phyloP scores from a whole-genome alignment of 371 early-diverging fungal species.

The Mycotypha africana region DNA sequence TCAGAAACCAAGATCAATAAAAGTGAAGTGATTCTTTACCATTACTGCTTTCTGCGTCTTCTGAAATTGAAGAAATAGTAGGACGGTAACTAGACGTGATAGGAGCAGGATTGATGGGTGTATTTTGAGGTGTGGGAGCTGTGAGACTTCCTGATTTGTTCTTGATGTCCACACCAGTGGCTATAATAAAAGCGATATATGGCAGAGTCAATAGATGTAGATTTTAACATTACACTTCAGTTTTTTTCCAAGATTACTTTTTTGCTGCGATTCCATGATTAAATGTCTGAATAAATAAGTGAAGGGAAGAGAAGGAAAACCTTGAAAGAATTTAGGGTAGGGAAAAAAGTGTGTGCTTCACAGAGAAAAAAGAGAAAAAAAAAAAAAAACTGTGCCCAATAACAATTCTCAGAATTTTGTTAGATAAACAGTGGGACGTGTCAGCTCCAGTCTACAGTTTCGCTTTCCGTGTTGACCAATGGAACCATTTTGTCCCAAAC shows the following conservation, averaged over 20 bases:
- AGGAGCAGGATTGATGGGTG: conserved; percentile 64
- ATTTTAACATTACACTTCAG: background rate
- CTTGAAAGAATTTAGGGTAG: background rate
- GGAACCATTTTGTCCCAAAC: too few relatives aligned
- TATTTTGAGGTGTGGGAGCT: conserved; percentile 75
- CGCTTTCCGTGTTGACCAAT: too few relatives aligned
- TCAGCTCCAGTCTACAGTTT: too few relatives aligned
- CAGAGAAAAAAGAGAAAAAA: background rate
- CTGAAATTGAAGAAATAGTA: conserved; percentile 36
- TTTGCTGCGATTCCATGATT: conserved; percentile 6
- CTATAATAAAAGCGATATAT: conserved; percentile 1
- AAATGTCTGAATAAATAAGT: background rate
- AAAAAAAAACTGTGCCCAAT: too few relatives aligned
- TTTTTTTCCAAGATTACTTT: conserved; percentile 2
- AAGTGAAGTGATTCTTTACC: too few relatives aligned
- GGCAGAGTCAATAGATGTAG: background rate
- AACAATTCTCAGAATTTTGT: too few relatives aligned
- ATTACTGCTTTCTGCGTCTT: conserved; percentile 44
- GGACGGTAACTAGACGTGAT: conserved; percentile 49
- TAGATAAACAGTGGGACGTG: too few relatives aligned
- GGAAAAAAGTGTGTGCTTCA: too few relatives aligned
- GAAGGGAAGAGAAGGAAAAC: background rate
- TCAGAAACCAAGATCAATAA: too few relatives aligned
- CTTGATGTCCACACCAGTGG: conserved; percentile 31
- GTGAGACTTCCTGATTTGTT: conserved; percentile 38